Evolutionary conservation across 148 eudicot species (phyloP).

Genomic region (Gaultheria prostrata): DNA sequence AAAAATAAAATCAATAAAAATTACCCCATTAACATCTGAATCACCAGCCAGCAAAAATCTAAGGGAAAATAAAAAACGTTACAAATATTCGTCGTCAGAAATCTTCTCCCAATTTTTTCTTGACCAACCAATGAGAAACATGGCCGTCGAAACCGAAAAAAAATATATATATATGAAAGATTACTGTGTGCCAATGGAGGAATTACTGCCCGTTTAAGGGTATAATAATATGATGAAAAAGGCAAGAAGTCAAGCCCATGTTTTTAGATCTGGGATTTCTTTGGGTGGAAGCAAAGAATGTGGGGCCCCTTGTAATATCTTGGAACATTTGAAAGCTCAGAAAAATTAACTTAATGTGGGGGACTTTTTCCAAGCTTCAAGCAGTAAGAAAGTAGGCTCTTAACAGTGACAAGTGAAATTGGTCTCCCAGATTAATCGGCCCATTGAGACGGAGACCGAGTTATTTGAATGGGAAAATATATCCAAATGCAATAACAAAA

Average conservation of each 20-base stretch:
- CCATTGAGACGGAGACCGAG: not conserved
- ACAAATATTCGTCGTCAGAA: not conserved
- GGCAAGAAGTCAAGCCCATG: not conserved
- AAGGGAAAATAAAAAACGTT: not conserved
- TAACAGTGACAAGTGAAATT: no score
- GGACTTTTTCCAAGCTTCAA: no score
- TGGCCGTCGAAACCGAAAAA: not conserved
- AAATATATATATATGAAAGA: not conserved
- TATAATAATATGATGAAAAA: not conserved
- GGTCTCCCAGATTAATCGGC: not conserved
- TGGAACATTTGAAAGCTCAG: not conserved
- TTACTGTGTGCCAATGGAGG: not conserved
- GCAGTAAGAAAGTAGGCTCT: no score
- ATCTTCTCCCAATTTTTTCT: not conserved
- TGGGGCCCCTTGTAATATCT: not conserved
- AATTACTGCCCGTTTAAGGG: not conserved
- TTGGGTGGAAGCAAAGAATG: constrained; percentile 1
- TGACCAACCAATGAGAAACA: not conserved
- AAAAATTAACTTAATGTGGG: not conserved
- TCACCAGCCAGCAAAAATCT: no score
- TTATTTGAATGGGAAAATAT: no score
- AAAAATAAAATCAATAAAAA: no score
- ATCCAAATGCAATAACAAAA: not conserved
- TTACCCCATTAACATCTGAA: no score
- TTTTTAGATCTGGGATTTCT: not conserved